These are phyloP conservation scores for Rutstroemia sp. DNA, from an alignment of 2,329 filamentous ascomycete genomes.

Conservation along the genomic window DNA sequence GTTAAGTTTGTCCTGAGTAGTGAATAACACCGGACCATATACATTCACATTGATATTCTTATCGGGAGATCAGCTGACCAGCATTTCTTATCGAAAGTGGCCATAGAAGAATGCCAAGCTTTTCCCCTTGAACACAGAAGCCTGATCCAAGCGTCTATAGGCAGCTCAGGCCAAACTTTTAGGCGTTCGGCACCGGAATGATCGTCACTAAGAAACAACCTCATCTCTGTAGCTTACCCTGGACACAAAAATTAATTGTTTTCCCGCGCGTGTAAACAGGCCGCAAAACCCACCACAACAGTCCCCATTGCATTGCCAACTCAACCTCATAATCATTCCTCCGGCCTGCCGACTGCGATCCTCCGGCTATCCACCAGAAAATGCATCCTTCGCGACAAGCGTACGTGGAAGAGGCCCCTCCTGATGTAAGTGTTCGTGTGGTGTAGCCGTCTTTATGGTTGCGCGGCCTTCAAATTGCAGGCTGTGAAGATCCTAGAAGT, in stretches of 20 bases:
- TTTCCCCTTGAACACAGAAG: neutral
- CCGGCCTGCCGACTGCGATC: too few relatives aligned
- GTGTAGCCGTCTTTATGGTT: neutral
- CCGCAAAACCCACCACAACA: neutral
- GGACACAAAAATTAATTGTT: neutral
- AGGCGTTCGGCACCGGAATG: neutral
- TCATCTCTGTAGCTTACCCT: neutral
- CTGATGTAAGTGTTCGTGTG: slow-evolving; percentile 48
- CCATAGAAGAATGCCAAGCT: too few relatives aligned
- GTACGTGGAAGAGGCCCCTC: slow-evolving; percentile 80
- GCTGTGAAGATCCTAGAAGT: neutral
- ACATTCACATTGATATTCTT: too few relatives aligned
- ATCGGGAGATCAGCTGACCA: too few relatives aligned
- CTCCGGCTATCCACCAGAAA: slow-evolving; percentile 11
- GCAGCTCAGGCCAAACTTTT: neutral
- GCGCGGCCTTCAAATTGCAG: too few relatives aligned
- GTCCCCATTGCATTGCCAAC: neutral
- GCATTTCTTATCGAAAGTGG: too few relatives aligned
- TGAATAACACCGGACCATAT: too few relatives aligned
- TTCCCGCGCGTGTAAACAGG: neutral
- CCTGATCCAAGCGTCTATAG: neutral
- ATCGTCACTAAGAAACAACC: neutral
- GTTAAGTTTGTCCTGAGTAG: too few relatives aligned
- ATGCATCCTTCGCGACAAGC: slow-evolving; percentile 88
- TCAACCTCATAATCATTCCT: too few relatives aligned